phyloP scores from a whole-genome alignment of 176 grass and related monocot species.

The Thalia dealbata region DNA sequence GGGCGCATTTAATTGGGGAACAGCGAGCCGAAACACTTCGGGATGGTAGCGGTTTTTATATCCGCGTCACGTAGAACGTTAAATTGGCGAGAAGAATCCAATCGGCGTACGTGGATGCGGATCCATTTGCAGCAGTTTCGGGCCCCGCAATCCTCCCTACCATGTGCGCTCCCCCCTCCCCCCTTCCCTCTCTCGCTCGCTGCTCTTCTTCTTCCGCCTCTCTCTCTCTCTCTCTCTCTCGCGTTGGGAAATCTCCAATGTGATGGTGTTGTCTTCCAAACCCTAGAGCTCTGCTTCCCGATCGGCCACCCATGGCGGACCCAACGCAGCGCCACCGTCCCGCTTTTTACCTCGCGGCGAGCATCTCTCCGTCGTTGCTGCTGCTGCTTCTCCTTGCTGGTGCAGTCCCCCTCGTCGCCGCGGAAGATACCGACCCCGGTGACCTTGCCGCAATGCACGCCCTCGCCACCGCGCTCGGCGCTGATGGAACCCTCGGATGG shows the following conservation, averaged over 20 bases:
- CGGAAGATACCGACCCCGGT: not conserved
- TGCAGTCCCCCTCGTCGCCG: not conserved
- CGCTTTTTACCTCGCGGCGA: not conserved
- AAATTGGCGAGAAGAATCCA: not conserved
- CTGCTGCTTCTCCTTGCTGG: not conserved
- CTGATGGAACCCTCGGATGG: conserved; percentile 22
- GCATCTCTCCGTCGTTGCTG: not conserved
- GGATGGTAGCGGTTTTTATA: not conserved
- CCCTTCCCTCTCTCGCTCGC: too few species aligned
- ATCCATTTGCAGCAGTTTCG: not conserved
- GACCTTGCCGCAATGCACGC: conserved; percentile 29
- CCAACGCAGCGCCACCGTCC: not conserved
- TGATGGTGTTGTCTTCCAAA: not conserved
- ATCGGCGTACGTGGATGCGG: not conserved
- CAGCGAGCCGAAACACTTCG: not conserved
- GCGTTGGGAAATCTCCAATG: too few species aligned
- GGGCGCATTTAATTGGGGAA: not conserved
- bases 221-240: not conserved
- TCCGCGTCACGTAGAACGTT: not conserved
- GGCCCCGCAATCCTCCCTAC: not conserved
- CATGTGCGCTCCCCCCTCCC: not conserved
- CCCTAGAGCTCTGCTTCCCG: not conserved
- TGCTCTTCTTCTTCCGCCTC: not conserved
- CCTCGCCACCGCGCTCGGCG: conserved; percentile 13
- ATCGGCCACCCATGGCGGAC: not conserved